phyloP scores from a whole-genome alignment of 208 protist genomes.

The Naegleria fowleri region DNA sequence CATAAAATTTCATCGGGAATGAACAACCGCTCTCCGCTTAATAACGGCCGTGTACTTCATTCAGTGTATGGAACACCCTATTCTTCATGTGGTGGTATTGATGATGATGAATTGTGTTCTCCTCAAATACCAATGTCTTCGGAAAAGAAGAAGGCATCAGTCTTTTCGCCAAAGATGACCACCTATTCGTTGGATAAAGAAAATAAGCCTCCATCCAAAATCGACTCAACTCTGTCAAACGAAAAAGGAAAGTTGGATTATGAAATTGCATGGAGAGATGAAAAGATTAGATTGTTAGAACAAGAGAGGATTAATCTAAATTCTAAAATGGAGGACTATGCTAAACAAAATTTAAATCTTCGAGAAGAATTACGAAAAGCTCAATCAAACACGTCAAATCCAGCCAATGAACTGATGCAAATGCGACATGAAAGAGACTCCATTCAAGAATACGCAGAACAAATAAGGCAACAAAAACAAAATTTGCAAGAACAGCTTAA shows the following conservation, averaged over 20 bases:
- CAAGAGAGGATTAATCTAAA: not conserved
- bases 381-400: not conserved
- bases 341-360: not conserved
- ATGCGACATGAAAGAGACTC: not conserved
- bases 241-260: not conserved
- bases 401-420: not conserved
- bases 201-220: too few relatives aligned
- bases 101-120: not conserved
- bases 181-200: too few relatives aligned
- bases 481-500: not conserved
- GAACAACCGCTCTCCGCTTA: too few relatives aligned
- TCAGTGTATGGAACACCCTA: too few relatives aligned
- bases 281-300: not conserved
- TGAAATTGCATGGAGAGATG: not conserved
- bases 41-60: too few relatives aligned
- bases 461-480: not conserved
- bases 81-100: not conserved
- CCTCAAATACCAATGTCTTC: not conserved
- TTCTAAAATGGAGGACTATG: not conserved
- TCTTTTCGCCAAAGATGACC: too few relatives aligned
- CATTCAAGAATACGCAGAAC: not conserved
- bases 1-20: too few relatives aligned
- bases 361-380: not conserved
- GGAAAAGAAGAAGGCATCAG: not conserved
- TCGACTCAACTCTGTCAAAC: too few relatives aligned